phyloP scores from a whole-genome alignment of 2,329 filamentous ascomycete species.

The Gnomoniopsis sp. region DNA sequence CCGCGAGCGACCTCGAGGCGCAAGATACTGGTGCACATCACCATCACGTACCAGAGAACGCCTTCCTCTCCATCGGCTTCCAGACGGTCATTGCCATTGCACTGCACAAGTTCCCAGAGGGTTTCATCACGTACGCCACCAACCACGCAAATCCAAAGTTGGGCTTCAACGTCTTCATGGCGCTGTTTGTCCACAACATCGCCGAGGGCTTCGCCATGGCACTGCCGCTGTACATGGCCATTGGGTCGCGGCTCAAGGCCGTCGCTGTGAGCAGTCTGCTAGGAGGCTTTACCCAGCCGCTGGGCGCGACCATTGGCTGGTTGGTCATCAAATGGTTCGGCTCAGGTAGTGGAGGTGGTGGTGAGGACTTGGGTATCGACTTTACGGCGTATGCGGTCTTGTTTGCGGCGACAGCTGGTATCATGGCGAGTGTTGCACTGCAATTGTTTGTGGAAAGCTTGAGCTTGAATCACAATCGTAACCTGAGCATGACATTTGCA shows the following conservation, averaged over 20 bases:
- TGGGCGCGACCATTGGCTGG: constrained; percentile 80
- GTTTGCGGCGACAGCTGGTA: constrained; percentile 86
- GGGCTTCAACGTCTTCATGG: constrained; percentile 89
- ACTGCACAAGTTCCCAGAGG: constrained; percentile 89
- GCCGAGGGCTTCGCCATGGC: constrained; percentile 95
- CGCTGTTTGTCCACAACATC: constrained; percentile 96
- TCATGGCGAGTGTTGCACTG: constrained; percentile 91
- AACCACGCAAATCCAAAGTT: constrained; percentile 91
- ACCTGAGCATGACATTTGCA: constrained; percentile 74
- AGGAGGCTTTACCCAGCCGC: constrained; percentile 81
- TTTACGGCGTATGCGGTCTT: constrained; percentile 70
- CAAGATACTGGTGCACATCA: constrained; percentile 57
- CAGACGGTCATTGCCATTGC: constrained; percentile 95
- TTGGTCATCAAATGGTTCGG: constrained; percentile 77
- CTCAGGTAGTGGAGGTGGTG: constrained; percentile 17
- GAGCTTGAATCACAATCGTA: constrained; percentile 74
- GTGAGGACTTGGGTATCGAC: constrained; percentile 42
- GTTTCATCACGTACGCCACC: constrained; percentile 88
- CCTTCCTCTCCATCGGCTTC: constrained; percentile 90
- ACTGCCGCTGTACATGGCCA: constrained; percentile 85
- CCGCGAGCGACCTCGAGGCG: constrained; percentile 43
- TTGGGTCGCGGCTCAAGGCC: constrained; percentile 74
- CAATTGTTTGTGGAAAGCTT: constrained; percentile 86
- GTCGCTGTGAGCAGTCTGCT: constrained; percentile 82
- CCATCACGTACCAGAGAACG: constrained; percentile 92